phyloP scores from a whole-genome alignment of 2,329 filamentous ascomycete species.

The Colletotrichum liriopes region DNA sequence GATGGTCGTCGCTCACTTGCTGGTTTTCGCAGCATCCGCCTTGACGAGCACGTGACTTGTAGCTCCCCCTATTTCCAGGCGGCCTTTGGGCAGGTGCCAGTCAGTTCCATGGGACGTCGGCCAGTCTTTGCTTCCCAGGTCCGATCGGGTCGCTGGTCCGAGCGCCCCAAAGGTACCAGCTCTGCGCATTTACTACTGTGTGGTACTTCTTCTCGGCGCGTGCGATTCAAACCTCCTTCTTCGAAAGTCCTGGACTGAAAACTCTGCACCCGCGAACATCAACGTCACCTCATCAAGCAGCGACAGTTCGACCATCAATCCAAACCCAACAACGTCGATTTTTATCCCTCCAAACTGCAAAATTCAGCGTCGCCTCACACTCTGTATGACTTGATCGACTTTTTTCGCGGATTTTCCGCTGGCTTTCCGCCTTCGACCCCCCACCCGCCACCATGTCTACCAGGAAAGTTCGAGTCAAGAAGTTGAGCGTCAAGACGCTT shows the following conservation, averaged over 20 bases:
- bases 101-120: slow-evolving; percentile 23
- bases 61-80: slow-evolving; percentile 35
- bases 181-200: slow-evolving; percentile 21
- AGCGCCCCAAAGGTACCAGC: slow-evolving; percentile 37
- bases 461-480: slow-evolving; percentile 85
- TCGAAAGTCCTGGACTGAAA: slow-evolving; percentile 53
- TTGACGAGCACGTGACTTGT: slow-evolving; percentile 38
- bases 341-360: slow-evolving; percentile 69
- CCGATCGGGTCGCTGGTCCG: slow-evolving; percentile 38
- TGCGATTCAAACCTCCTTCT: slow-evolving; percentile 1
- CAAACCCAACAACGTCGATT: slow-evolving; percentile 64
- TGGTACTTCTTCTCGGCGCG: slow-evolving; percentile 32
- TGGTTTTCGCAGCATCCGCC: background rate
- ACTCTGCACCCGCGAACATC: slow-evolving; percentile 70
- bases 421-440: slow-evolving; percentile 57
- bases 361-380: slow-evolving; percentile 67
- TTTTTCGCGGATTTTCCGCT: slow-evolving; percentile 75
- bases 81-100: slow-evolving; percentile 28
- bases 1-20: background rate
- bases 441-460: slow-evolving; percentile 70
- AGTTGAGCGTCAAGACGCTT: slow-evolving; percentile 91
- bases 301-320: slow-evolving; percentile 69
- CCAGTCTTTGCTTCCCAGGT: slow-evolving; percentile 36
- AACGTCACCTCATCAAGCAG: slow-evolving; percentile 70
- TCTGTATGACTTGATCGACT: slow-evolving; percentile 75